phyloP scores from a whole-genome alignment of 768 basidiomycete genomes.

The Mycena sanguinolenta region DNA sequence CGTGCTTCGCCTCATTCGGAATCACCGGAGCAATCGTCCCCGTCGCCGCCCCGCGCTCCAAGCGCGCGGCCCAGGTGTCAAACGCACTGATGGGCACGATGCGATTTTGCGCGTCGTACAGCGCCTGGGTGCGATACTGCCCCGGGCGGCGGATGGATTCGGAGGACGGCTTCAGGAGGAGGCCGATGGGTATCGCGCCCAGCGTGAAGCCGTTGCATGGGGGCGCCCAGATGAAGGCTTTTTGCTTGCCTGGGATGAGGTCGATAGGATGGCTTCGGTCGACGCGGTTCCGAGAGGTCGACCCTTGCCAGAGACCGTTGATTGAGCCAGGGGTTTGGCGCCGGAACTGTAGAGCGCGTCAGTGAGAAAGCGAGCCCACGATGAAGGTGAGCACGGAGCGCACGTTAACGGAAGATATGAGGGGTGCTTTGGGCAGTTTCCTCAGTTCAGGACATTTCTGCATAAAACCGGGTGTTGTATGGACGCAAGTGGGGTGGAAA shows the following conservation, averaged over 20 bases:
- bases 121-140: not conserved
- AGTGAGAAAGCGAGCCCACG: not conserved
- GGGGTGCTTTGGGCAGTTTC: conserved; percentile 48
- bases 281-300: conserved; percentile 28
- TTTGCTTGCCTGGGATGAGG: not conserved
- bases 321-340: conserved; percentile 56
- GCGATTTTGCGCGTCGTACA: not conserved
- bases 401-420: conserved; percentile 53
- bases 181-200: conserved; percentile 12
- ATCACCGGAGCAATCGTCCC: conserved; percentile 34
- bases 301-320: conserved; percentile 25
- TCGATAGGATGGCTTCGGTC: conserved; percentile 49
- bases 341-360: conserved; percentile 52
- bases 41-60: conserved; percentile 5
- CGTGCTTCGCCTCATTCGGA: conserved; percentile 37
- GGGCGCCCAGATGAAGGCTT: conserved; percentile 10
- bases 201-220: conserved; percentile 1
- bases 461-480: conserved; percentile 10
- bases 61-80: conserved; percentile 18
- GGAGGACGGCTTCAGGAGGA: not conserved
- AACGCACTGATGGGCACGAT: not conserved
- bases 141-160: not conserved
- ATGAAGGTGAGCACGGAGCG: conserved; percentile 17
- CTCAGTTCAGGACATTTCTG: conserved; percentile 48
- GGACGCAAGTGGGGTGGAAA: not conserved